These are phyloP conservation scores for Xylaria sp. DNA, from an alignment of 2,329 filamentous ascomycete species.

Conservation along the genomic window DNA sequence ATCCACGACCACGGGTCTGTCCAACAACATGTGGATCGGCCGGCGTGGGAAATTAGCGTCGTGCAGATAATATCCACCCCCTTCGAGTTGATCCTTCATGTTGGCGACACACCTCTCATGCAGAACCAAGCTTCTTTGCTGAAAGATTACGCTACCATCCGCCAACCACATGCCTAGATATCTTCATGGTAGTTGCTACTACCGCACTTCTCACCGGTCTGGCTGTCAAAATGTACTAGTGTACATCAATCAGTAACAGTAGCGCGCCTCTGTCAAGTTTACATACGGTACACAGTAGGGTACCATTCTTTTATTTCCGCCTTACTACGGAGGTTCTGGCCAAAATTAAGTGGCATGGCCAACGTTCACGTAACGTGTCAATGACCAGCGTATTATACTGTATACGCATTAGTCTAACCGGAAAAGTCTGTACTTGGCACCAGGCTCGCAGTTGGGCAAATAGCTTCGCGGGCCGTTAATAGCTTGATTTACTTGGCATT, in stretches of 20 bases:
- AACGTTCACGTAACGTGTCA: too few species aligned
- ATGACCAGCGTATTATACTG: too few species aligned
- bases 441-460: too few species aligned
- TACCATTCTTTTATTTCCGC: not conserved
- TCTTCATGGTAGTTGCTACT: constrained; percentile 21
- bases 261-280: not conserved
- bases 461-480: too few species aligned
- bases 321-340: too few species aligned
- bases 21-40: constrained; percentile 43
- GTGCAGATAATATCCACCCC: constrained; percentile 31
- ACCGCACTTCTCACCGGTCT: constrained; percentile 30
- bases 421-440: too few species aligned
- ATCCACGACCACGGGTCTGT: constrained; percentile 52
- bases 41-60: constrained; percentile 41
- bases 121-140: constrained; percentile 30
- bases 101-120: constrained; percentile 31
- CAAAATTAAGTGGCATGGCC: too few species aligned
- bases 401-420: too few species aligned
- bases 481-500: too few species aligned
- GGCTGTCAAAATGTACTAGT: constrained; percentile 14
- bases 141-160: constrained; percentile 29
- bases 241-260: not conserved
- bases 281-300: not conserved
- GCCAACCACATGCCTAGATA: constrained; percentile 18
- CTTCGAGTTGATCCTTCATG: constrained; percentile 28